Evolutionary conservation across 1,284 basidiomycete species (phyloP), one percentile per base, ranked within the genome.

Genomic region (Testicularia cyperi): DNA sequence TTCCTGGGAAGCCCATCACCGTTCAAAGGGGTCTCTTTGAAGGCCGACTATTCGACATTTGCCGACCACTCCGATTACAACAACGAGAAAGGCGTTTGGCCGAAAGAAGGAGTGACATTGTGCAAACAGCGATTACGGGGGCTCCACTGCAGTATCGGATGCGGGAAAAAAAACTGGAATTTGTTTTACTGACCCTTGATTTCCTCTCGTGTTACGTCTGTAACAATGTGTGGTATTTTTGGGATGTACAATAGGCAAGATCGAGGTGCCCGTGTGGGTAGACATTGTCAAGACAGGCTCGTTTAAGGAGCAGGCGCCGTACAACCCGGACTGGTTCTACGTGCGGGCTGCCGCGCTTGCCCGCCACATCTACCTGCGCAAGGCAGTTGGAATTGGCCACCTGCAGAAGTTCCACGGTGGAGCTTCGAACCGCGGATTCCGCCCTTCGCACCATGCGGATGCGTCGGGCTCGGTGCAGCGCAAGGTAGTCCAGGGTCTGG

Each of bases 301-400:
- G 62, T 94, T 84, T 85, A 98, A 97, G 82, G 94, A 99, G 82
- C 90, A 94, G 65, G 92, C 92, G 44, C 94, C 94, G 49, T 97
- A 97, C 82, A 92, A 98, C 81, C 89, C 90, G 41, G 95, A 98
- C 81, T 99, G 94, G 94, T 99, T 86, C 85, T 98, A 98, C 82
- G 84, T 95, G 78, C 91, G 94, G 74, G 89, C 92, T 80, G 92
- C 92, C 92, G 90, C 94, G 62, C 82, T 99, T 68, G 94, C 95
- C 79, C 88, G 95, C 78, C 94, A 98, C 86, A 92, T 98, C 81
- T 98, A 99, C 85, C 88, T 99, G 78, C 90, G 94, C 81, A 97
- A 97, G 83, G 88, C 92, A 78, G 92, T 97, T 74, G 94, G 94
- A 78, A 86, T 97, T 65, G 94, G 94, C 75, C 90, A 91, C 38